phyloP scores from a whole-genome alignment of 352 stramenopile genomes.

The Phytophthora pini region DNA sequence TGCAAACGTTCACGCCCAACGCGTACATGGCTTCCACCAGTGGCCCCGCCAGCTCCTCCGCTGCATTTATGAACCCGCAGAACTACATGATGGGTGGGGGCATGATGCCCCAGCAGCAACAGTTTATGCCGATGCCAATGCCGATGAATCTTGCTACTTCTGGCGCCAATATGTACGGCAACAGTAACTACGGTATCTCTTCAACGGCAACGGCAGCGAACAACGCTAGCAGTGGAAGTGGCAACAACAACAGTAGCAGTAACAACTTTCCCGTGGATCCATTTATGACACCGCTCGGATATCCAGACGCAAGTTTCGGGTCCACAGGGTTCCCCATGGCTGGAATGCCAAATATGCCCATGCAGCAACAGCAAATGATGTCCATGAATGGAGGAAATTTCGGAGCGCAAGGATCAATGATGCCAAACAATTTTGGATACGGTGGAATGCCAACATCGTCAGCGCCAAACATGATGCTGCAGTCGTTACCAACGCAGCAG shows the following conservation, averaged over 20 bases:
- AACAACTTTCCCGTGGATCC: conserved; percentile 66
- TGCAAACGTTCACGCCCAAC: conserved; percentile 44
- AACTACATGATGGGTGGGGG: conserved; percentile 58
- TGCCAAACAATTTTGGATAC: conserved; percentile 57
- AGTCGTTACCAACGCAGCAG: conserved; percentile 29
- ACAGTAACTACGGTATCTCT: conserved; percentile 46
- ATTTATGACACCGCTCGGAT: conserved; percentile 69
- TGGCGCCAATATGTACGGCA: conserved; percentile 56
- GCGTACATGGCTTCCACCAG: conserved; percentile 46
- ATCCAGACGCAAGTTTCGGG: conserved; percentile 43
- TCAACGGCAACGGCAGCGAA: conserved; percentile 21
- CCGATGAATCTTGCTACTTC: conserved; percentile 52
- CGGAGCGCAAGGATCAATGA: conserved; percentile 37
- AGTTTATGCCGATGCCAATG: conserved; percentile 72
- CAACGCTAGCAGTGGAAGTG: conserved; percentile 20
- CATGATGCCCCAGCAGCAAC: conserved; percentile 64
- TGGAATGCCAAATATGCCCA: conserved; percentile 49
- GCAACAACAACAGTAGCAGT: conserved; percentile 25
- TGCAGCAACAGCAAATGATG: conserved; percentile 54
- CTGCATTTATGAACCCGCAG: conserved; percentile 49
- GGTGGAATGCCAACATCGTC: conserved; percentile 33
- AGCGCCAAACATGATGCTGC: conserved; percentile 37
- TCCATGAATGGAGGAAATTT: conserved; percentile 53
- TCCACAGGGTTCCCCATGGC: conserved; percentile 44
- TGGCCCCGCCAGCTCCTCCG: conserved; percentile 26